A percentile compares a stretch with the other conserved stretches of the same genome.
phyloP scores from a whole-genome alignment of 1,139 yeast genomes.

The Saccharomyces hybrid region DNA sequence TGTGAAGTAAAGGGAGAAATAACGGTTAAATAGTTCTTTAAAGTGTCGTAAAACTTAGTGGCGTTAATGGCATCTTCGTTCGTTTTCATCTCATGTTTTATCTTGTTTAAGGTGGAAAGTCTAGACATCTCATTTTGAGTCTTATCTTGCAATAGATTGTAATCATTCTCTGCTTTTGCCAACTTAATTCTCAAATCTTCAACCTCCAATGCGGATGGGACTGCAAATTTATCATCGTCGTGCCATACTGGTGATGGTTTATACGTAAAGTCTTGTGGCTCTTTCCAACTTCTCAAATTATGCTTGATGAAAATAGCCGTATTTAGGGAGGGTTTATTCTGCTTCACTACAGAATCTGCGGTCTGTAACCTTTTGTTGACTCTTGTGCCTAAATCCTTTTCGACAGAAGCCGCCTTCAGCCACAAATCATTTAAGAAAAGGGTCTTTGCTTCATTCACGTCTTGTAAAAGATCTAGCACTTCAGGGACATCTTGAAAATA shows the following conservation, averaged over 20 bases:
- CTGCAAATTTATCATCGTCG: slow-evolving; percentile 76
- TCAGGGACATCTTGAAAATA: slow-evolving; percentile 93
- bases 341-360: slow-evolving; percentile 52
- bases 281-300: slow-evolving; percentile 68
- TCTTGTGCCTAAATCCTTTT: slow-evolving; percentile 44
- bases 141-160: slow-evolving; percentile 37
- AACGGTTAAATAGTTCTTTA: slow-evolving; percentile 48
- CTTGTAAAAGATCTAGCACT: slow-evolving; percentile 76
- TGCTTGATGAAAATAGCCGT: slow-evolving; percentile 91
- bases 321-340: slow-evolving; percentile 70
- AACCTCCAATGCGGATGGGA: slow-evolving; percentile 53
- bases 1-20: slow-evolving; percentile 60
- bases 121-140: slow-evolving; percentile 28
- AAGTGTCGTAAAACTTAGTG: slow-evolving; percentile 44
- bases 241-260: slow-evolving; percentile 95
- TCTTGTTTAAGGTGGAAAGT: slow-evolving; percentile 34
- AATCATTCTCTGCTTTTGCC: slow-evolving; percentile 41
- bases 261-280: slow-evolving; percentile 77
- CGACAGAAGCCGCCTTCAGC: slow-evolving; percentile 56
- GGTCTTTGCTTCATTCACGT: slow-evolving; percentile 73
- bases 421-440: slow-evolving; percentile 62
- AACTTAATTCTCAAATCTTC: slow-evolving; percentile 56
- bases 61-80: slow-evolving; percentile 33
- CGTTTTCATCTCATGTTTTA: slow-evolving; percentile 32
- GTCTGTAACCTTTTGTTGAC: slow-evolving; percentile 46